Conservation (phyloP, 306 rosid genomes). For the Cicer pinnatifidum region DNA sequence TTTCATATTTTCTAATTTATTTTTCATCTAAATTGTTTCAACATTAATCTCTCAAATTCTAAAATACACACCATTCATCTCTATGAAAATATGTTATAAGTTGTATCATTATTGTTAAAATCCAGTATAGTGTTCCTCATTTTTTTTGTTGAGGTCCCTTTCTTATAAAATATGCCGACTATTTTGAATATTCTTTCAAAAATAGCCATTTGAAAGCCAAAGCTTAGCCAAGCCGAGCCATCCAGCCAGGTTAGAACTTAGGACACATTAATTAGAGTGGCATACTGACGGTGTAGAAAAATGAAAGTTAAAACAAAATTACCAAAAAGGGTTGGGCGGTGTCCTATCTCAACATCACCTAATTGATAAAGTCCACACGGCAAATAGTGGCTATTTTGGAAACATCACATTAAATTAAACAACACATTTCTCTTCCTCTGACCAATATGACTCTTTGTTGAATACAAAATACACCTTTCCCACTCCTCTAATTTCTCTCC, state of each 20-base stretch:
- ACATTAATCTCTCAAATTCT: no score
- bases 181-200: not conserved
- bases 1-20: no score
- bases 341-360: conserved; percentile 43
- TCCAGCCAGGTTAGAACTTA: not conserved
- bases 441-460: not conserved
- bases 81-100: no score
- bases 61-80: no score
- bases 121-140: no score
- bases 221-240: not conserved
- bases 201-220: not conserved
- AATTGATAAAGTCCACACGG: conserved; percentile 48
- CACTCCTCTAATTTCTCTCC: not conserved
- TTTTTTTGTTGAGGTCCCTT: no score
- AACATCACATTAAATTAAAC: not conserved
- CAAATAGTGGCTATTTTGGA: conserved; percentile 5
- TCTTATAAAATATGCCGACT: not conserved
- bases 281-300: conserved; percentile 47
- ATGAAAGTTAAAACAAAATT: conserved; percentile 24
- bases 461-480: not conserved
- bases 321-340: conserved; percentile 44
- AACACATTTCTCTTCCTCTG: not conserved
- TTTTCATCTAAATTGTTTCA: no score
- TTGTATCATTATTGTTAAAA: no score
- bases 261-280: conserved; percentile 27